Base-by-base conservation (phyloP, 106 monocot species). In the Allium sativum region DNA sequence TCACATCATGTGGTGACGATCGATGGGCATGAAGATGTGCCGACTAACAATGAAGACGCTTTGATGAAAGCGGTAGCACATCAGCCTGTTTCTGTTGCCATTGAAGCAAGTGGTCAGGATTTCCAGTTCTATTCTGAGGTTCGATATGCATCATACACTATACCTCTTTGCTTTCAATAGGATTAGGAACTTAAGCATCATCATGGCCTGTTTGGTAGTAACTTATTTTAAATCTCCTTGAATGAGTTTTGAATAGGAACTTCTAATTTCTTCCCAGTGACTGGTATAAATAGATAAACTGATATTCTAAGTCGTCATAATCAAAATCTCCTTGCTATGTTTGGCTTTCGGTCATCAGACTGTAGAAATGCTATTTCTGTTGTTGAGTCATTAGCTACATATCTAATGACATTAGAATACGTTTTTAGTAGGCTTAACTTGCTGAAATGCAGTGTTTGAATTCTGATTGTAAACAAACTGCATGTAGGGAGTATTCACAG, bases 31-130 rank as follows among this genome's bases (percentile, higher is more conserved):
- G 61, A 73, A 47, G 45, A 69, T 43, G 76, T 81, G 1, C 81
- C 76, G 2, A 40, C 21, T 7, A 77, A 76, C 46, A 60, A 65
- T 15, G 81, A 81, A 61, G 54, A 18, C 0, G 64, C 81, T 41
- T 56, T 81, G 17, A 44, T 69, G 52, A 47, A 72, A 17, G 76
- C 81, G 18, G 76, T 77, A 14, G 77, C 90, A 0, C 69, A 75
- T 44, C 82, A 82, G 61, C 62, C 47, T 9, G 54, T 79, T 69
- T 79, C 60, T 56, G 75, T 44, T 78, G 77, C 65, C 44, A 62
- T 62, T 6, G 62, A 62, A 12, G 62, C 62, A 48, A 62, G 62
- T 12, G 45, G 62, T 0, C 12, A 3, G 10, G 62, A 18, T 22
- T 62, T 62, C 44, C 62, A 62, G 10, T 62, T 62, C 62, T 62